Evolutionary conservation across 371 early-diverging fungal genomes (phyloP), one percentile per base, ranked within the genome.

Genomic region (Mortierella sp.): DNA sequence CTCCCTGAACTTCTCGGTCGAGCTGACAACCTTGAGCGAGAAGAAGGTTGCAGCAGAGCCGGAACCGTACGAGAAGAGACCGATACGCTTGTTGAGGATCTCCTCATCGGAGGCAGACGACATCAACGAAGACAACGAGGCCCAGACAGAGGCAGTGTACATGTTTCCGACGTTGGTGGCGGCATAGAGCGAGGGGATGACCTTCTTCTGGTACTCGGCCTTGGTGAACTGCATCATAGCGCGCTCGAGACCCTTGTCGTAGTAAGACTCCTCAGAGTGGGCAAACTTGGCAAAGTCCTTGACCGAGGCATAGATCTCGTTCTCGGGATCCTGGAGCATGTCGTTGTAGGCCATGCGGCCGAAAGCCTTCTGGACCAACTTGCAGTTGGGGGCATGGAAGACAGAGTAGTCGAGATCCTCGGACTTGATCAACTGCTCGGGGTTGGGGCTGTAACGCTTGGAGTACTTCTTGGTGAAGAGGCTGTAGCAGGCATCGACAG

Each of bases 301-400:
- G 71, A 92, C 88, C n/a, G 90, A 80, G 38, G 91, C 94, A 72
- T 90, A 96, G 65, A 89, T 81, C 75, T 90, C 90, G 77, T 93
- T 89, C n/a, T 94, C 92, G n/a, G 91, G 93, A 87, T 96, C 91
- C 75, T 95, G 92, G 71, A 95, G 79, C 90, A 96, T 97, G 88
- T 99, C 99, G 87, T 97, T 97, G 91, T 83, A 83, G 27, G 88
- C 92, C 72, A 96, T 82, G 81, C 99, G 96, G 72, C 94, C 98
- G 88, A 95, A 96, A 27, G 97, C 95, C 90, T 99, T 99, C 91
- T 93, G 96, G 29, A 99, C 98, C 81, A 97, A 93, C 92, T 98
- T 99, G 89, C 96, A 95, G 91, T 98, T 98, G 58, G 99, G 98
- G 35, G 97, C 97, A 92, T 99, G 99, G 94, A 98, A 98, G 60